Evolutionary conservation across 2,329 filamentous ascomycete species (phyloP).

Genomic region (Paraphaeosphaeria minitans): DNA sequence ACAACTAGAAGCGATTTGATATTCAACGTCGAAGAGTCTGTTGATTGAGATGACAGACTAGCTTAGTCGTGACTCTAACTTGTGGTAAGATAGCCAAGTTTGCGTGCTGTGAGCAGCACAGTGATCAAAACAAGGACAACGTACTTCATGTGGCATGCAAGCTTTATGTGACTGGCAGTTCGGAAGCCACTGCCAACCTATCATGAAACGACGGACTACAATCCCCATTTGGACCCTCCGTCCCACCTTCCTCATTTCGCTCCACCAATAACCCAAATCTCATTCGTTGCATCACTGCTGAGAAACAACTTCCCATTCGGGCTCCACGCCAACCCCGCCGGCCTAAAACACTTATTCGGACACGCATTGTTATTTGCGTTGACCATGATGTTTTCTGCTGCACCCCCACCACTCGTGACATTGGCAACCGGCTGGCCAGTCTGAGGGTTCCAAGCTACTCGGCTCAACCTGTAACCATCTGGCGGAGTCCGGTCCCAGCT

Average conservation of each 20-base stretch:
- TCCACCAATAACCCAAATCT: constrained; percentile 26
- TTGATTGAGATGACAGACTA: no score
- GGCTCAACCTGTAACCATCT: constrained; percentile 27
- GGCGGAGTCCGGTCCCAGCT: constrained; percentile 51
- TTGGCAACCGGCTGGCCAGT: constrained; percentile 26
- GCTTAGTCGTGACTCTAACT: no score
- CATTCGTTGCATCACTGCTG: constrained; percentile 26
- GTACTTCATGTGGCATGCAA: not conserved
- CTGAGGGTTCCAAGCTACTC: constrained; percentile 28
- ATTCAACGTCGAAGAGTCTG: no score
- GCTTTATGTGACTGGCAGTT: not conserved
- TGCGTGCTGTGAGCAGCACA: no score
- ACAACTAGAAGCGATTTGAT: no score
- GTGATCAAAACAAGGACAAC: not conserved
- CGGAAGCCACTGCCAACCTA: not conserved
- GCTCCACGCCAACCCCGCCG: constrained; percentile 24
- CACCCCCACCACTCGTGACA: constrained; percentile 21
- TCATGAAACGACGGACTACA: not conserved
- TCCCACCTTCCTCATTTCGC: not conserved
- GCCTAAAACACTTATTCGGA: constrained; percentile 25
- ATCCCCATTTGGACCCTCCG: not conserved
- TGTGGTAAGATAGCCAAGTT: not conserved
- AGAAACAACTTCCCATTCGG: constrained; percentile 25
- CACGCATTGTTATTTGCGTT: constrained; percentile 25
- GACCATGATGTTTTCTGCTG: constrained; percentile 26